These are phyloP conservation scores for Chlorella sp. DNA, from an alignment of 139 green algal species.

Conservation along the genomic window DNA sequence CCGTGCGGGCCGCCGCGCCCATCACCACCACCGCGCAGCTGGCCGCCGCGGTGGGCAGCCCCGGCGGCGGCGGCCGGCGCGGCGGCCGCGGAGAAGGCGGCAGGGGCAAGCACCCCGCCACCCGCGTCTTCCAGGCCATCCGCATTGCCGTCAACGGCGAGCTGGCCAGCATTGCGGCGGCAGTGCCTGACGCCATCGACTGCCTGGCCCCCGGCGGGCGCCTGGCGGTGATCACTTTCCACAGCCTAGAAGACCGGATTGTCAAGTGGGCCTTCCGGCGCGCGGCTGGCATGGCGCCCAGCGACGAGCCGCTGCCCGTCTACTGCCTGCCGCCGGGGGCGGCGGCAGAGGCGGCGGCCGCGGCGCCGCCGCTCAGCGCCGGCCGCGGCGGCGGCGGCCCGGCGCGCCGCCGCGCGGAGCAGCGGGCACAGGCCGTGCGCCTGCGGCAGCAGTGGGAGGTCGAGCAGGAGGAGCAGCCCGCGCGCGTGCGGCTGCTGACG, in stretches of 20 bases:
- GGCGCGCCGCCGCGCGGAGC: not conserved
- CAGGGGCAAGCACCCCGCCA: conserved; percentile 86
- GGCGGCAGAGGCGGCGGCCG: too few species aligned
- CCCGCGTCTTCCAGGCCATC: conserved; percentile 75
- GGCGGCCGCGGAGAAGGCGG: not conserved
- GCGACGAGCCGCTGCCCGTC: conserved; percentile 16
- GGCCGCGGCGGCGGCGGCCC: too few species aligned
- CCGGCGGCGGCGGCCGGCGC: conserved; percentile 28
- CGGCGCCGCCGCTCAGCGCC: too few species aligned
- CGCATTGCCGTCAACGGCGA: conserved; percentile 98
- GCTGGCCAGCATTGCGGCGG: conserved; percentile 65
- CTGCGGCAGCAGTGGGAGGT: conserved; percentile 7
- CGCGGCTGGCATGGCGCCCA: conserved; percentile 29
- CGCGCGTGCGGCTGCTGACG: conserved; percentile 34
- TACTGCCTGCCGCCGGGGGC: conserved; percentile 31
- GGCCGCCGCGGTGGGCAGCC: conserved; percentile 56
- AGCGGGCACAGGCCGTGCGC: too few species aligned
- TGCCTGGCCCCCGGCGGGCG: conserved; percentile 71
- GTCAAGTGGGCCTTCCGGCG: conserved; percentile 75
- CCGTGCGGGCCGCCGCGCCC: conserved; percentile 42
- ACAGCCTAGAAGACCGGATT: conserved; percentile 92
- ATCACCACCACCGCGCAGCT: conserved; percentile 83
- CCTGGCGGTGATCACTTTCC: conserved; percentile 93
- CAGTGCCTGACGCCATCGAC: conserved; percentile 58
- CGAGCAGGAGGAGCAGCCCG: not conserved